Evolutionary conservation across 345 rosid species (phyloP).

Genomic region (Psidium friedrichsthalianum): DNA sequence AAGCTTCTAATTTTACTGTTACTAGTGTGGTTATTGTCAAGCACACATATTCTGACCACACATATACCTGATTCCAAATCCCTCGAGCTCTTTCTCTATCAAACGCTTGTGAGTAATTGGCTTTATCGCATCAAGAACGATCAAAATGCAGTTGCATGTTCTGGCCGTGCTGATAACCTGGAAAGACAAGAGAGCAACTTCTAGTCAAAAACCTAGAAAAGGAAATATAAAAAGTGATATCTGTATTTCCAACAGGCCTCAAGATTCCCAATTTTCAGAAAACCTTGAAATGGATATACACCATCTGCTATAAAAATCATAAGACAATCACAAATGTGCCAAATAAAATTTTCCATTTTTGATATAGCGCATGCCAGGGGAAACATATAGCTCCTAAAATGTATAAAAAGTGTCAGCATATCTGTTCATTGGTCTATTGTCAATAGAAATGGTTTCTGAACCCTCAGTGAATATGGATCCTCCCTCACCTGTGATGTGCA

Average conservation of each 20-base stretch:
- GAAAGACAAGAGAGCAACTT: slow-evolving; percentile 3
- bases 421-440: background rate
- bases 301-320: background rate
- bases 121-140: slow-evolving; percentile 96
- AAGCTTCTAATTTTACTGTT: background rate
- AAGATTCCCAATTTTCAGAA: background rate
- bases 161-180: slow-evolving; percentile 98
- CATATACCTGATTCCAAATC: slow-evolving; percentile 88
- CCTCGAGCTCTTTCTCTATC: slow-evolving; percentile 97
- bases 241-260: background rate
- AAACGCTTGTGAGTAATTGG: slow-evolving; percentile 98
- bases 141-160: slow-evolving; percentile 87
- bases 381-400: background rate
- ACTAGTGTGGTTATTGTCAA: background rate
- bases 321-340: background rate
- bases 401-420: background rate
- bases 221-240: background rate
- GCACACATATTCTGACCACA: background rate
- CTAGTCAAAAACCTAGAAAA: background rate
- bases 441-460: background rate
- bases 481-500: background rate
- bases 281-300: background rate
- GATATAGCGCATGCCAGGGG: background rate
- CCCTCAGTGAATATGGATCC: background rate
- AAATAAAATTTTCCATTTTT: background rate